Evolutionary conservation across 257 asterid species (phyloP), one percentile per base, ranked within the genome.

Genomic region (Striga asiatica): DNA sequence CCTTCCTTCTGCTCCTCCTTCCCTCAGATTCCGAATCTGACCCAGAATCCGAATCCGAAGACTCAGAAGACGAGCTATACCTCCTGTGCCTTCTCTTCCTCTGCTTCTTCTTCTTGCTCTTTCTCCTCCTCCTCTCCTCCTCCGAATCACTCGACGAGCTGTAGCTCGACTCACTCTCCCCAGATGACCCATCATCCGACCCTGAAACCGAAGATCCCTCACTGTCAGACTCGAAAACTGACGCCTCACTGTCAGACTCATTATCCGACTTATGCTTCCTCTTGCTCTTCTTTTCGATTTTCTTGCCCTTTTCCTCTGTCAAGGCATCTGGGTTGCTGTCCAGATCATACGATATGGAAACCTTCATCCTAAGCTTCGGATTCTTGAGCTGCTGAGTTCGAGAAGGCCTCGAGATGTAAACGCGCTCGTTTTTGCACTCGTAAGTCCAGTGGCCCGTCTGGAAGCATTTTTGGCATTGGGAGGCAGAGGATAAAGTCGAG

Each of bases 371-470:
- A 38, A 87, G 76, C 57, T 81, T 84, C 0, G 98, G 98, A 73
- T 91, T 91, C 66, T 86, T 91, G 66, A 86, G 67, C 31, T 83
- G 98, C 78, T 87, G 95, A 0, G 95, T 81, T 1, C 96, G 85
- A 4, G 95, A 91, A 1, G 96, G 96, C 2, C 96, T 65, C 24
- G 98, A 87, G 32, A 91, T 78, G 54, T 87, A 91, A 24, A 91
- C 96, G 66, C 98, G 72, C 56, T 87, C 96, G 3, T 87, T 83
- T 86, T 81, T 80, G 75, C 98, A 87, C 72, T 87, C 98, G 16
- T 91, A 89, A 0, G 98, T 91, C 98, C 98, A 87, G 67, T 84
- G 95, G 46, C 94, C 95, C 1, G 83, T 39, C 63, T 87, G 96
- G 68, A 66, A 91, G 68, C 98, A 89, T 68, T 84, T 91, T 69